A percentile compares a stretch with the other conserved stretches of the same genome.
Conservation (phyloP, 495 filamentous ascomycete genomes). For the Stereocaulon alpinum region DNA sequence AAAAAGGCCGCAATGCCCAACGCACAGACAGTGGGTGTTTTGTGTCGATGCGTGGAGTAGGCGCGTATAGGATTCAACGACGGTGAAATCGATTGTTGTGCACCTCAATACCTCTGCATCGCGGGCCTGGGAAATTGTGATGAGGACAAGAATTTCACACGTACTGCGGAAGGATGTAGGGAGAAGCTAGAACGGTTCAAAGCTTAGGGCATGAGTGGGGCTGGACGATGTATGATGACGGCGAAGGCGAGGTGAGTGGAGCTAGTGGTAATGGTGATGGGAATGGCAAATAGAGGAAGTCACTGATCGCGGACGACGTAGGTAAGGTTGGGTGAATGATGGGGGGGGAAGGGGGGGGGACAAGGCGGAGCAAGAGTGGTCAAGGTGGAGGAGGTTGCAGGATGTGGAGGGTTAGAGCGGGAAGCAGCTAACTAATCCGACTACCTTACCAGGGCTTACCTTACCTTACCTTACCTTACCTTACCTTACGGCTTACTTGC, state of each 20-base stretch:
- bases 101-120: neutral
- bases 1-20: slow-evolving; percentile 15
- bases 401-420: neutral
- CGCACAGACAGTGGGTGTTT: slow-evolving; percentile 16
- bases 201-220: slow-evolving; percentile 4
- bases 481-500: neutral
- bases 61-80: slow-evolving; percentile 15
- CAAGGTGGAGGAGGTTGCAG: neutral
- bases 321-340: neutral
- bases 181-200: neutral
- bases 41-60: slow-evolving; percentile 13
- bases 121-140: neutral
- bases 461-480: neutral
- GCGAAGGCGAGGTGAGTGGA: neutral
- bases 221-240: neutral
- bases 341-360: too few species aligned
- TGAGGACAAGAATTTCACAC: neutral
- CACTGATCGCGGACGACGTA: neutral
- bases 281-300: neutral
- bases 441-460: neutral
- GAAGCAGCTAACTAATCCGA: neutral
- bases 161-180: neutral
- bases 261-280: neutral
- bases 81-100: neutral
- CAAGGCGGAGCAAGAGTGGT: neutral